Evolutionary conservation across 2,329 filamentous ascomycete genomes (phyloP), one percentile per base, ranked within the genome.

Genomic region (Colletotrichum sp.): DNA sequence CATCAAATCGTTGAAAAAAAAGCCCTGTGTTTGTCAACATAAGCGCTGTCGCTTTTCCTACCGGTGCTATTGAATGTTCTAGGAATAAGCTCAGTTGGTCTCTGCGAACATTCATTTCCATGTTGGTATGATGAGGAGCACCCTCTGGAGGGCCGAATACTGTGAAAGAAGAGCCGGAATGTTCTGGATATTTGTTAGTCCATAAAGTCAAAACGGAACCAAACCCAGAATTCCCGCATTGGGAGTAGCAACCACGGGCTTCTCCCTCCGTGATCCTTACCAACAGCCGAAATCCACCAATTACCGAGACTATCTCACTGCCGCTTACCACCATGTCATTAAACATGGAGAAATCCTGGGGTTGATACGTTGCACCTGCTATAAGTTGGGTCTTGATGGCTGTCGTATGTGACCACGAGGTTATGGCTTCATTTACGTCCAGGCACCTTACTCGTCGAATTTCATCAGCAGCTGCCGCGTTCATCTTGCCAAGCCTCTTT

Each of bases 231-330:
- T 62, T 68, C 69, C 69, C 69, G 55, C 26, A 76, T 73, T 68
- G 28, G 70, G 49, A 28, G 49, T 32, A 30, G 49, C 28, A 28
- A 7, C 55, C 49, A 68, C 63, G 66, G 71, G 57, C 32, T 7
- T 60, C 24, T 39, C n/a, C 69, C 59, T 76, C 73, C 73, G 73
- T 64, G 57, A 68, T 64, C 39, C 55, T 57, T 32, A n/a, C 18
- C 32, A 24, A 36, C 39, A 55, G 30, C 57, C 44, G 63, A 72
- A 76, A 76, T 73, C 73, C 69, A 76, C 73, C 69, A 76, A 76
- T 76, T 72, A 76, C 69, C 52, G 72, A 62, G 36, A 71, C 60
- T 24, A 39, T 15, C 62, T 52, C 21, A 49, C 69, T 69, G 39
- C 64, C 73, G 63, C 69, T 76, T 63, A 72, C 69, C 57, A 26